phyloP scores from a whole-genome alignment of 1,139 yeast genomes.

The Suhomyces bokatorum region DNA sequence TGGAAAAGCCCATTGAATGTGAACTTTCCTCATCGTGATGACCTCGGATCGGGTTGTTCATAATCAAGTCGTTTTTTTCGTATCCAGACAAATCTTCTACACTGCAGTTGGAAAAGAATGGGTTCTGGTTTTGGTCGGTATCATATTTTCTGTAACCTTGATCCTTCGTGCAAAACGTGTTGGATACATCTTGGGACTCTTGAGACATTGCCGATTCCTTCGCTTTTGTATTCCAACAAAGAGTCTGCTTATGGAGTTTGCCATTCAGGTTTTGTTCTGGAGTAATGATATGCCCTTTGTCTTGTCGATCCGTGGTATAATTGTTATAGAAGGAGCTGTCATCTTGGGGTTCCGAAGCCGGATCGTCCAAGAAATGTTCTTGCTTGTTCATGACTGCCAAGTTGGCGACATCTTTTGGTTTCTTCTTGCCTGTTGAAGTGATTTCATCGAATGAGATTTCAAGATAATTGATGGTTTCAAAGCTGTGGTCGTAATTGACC shows the following conservation, averaged over 20 bases:
- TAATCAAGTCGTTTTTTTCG: not conserved
- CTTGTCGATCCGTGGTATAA: not conserved
- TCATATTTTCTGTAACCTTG: not conserved
- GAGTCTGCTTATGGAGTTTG: not conserved
- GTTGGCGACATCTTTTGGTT: not conserved
- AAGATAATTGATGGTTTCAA: not conserved
- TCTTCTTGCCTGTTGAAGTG: not conserved
- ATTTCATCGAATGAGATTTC: not conserved
- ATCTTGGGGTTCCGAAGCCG: not conserved
- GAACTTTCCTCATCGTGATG: not conserved
- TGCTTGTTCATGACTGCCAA: not conserved
- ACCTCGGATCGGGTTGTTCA: not conserved
- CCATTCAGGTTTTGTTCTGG: not conserved
- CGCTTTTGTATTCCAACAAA: no score
- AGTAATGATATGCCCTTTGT: not conserved
- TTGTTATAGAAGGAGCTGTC: not conserved
- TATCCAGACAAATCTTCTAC: not conserved
- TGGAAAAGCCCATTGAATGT: no score
- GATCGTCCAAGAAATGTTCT: not conserved
- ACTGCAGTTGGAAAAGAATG: not conserved
- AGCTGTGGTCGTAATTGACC: not conserved
- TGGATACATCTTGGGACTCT: no score
- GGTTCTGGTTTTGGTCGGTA: not conserved
- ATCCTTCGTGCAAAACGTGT: not conserved
- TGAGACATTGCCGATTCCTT: no score